Evolutionary conservation across 2,329 filamentous ascomycete genomes (phyloP).

Genomic region (Penicillium hesseltinei): DNA sequence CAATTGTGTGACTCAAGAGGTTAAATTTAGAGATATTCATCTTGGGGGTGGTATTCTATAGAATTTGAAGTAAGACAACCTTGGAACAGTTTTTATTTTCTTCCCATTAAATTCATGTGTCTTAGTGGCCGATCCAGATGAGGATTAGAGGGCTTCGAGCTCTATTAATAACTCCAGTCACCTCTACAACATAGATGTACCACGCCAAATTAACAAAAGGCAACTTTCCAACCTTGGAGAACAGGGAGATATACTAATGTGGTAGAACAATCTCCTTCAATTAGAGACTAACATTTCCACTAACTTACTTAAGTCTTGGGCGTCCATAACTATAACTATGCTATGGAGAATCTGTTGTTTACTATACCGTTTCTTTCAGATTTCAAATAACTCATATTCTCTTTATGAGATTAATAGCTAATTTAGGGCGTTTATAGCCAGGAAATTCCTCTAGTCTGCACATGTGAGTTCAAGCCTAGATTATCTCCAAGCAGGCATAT

Average conservation of each 20-base stretch:
- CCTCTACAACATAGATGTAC: not conserved
- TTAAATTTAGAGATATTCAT: not conserved
- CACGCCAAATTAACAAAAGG: not conserved
- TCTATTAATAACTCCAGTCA: constrained; percentile 5
- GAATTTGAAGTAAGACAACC: not conserved
- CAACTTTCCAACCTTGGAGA: no score
- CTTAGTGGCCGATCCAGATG: not conserved
- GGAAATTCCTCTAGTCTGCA: no score
- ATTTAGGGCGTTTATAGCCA: no score
- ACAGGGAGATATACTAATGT: no score
- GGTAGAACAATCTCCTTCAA: not conserved
- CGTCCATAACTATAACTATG: no score
- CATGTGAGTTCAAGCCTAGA: no score
- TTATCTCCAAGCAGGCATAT: no score
- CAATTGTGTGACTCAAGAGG: not conserved
- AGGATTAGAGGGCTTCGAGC: not conserved
- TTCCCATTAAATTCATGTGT: not conserved
- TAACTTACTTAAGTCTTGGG: not conserved
- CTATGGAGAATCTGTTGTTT: no score
- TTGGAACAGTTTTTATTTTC: not conserved
- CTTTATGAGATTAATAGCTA: no score
- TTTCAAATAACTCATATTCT: no score
- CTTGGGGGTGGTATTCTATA: not conserved
- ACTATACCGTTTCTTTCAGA: no score
- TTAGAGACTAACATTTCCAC: not conserved